phyloP scores from a whole-genome alignment of 2,329 filamentous ascomycete species.

The Capronia coronata region DNA sequence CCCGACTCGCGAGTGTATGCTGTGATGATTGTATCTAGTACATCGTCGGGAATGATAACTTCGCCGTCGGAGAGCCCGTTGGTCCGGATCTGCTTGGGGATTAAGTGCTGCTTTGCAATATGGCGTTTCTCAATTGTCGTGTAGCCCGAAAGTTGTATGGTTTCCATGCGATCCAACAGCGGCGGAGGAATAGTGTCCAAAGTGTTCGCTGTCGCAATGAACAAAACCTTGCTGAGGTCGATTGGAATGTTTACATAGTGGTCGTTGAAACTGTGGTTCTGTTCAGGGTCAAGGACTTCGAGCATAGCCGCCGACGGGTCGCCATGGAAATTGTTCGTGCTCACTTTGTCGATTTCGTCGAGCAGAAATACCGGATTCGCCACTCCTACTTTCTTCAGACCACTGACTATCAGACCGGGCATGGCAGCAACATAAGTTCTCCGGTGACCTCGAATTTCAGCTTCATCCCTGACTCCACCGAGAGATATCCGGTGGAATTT shows the following conservation, averaged over 20 bases:
- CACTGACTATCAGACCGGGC: constrained; percentile 90
- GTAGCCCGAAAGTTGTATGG: constrained; percentile 86
- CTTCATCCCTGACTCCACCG: constrained; percentile 90
- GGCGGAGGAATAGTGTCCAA: constrained; percentile 93
- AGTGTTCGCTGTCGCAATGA: constrained; percentile 93
- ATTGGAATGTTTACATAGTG: constrained; percentile 96
- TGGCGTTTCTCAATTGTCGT: constrained; percentile 95
- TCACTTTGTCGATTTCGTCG: constrained; percentile 97
- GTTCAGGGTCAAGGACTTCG: constrained; percentile 93
- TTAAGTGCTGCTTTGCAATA: constrained; percentile 86
- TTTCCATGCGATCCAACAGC: constrained; percentile 94
- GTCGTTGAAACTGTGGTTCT: constrained; percentile 90
- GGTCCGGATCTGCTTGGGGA: constrained; percentile 88
- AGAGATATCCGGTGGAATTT: constrained; percentile 97
- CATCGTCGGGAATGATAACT: constrained; percentile 69
- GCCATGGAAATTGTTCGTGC: constrained; percentile 82
- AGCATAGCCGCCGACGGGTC: constrained; percentile 97
- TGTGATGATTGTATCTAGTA: constrained; percentile 91
- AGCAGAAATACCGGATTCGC: constrained; percentile 91
- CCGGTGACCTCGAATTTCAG: constrained; percentile 90
- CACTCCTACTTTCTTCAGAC: constrained; percentile 89
- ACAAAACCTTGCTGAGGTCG: constrained; percentile 91
- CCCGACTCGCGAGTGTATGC: constrained; percentile 94
- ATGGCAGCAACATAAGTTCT: constrained; percentile 98
- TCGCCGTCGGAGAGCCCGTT: constrained; percentile 77